Evolutionary conservation across 495 filamentous ascomycete genomes (phyloP), one percentile per base, ranked within the genome.

Genomic region (Penicillium verhagenii): DNA sequence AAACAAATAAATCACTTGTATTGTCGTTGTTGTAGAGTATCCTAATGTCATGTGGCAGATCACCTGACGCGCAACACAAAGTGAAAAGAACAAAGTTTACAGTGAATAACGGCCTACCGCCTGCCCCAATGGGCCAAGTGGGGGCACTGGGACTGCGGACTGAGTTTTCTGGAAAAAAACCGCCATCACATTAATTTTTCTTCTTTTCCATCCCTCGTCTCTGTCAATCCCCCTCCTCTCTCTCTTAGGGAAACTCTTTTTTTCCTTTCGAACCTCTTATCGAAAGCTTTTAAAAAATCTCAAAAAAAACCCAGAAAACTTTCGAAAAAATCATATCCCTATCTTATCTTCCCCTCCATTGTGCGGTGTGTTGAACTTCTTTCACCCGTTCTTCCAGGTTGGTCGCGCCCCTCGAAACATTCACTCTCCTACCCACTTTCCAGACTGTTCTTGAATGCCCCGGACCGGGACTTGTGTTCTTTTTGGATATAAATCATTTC

Each of bases 281-380:
- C 71, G 67, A 76, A 80, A 79, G 75, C 59, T 54, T 60, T 69
- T 68, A 68, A 70, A 72, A 72, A 77, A 59, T 53, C 59, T 49
- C 37, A 58, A 59, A 77, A 78, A 75, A 78, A 74, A 68, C 47
- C 54, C 55, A 60, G 62, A 74, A 71, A 69, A 66, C 57, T 14
- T 56, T 54, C 26, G 29, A 24, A 52, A 58, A 63, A 60, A 57
- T 37, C 18, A 68, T 62, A 59, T 43, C 52, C 50, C 57, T 57
- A 68, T 64, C 63, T 68, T 70, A 72, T 68, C 69, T 64, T 59
- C 59, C 60, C 60, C 66, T 56, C 55, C 39, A 67, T 63, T 75
- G 66, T 74, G 70, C 63, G 69, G 71, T 73, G 65, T 72, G 70
- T 68, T 60, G 69, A 70, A 61, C 66, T 68, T 59, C 63, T 52